These are phyloP conservation scores for Pisolithus sp. DNA, from an alignment of 768 basidiomycete genomes.

Conservation along the genomic window DNA sequence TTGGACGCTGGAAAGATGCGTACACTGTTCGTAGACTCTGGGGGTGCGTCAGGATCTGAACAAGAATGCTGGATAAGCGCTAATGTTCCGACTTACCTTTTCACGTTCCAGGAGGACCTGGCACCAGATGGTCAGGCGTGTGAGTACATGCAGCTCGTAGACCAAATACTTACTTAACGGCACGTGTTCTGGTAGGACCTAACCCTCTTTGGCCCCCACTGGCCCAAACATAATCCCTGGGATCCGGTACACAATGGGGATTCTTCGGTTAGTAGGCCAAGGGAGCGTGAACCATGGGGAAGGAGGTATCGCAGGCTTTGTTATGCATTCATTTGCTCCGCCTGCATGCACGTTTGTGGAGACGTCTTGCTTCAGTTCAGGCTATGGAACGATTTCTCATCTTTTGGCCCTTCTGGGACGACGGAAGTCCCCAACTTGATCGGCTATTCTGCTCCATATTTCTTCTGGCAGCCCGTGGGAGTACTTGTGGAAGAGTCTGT, in stretches of 20 bases:
- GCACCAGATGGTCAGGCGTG: background rate
- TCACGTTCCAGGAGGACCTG: background rate
- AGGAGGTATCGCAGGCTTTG: background rate
- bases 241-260: background rate
- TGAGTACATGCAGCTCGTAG: background rate
- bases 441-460: background rate
- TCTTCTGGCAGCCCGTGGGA: background rate
- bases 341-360: background rate
- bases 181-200: background rate
- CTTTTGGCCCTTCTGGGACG: background rate
- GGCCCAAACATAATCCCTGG: background rate
- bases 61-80: too few relatives aligned
- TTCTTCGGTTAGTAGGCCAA: background rate
- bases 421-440: background rate
- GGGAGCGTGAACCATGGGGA: background rate
- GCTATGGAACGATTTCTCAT: background rate
- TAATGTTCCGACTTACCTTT: too few relatives aligned
- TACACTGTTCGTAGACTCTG: background rate
- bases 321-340: background rate
- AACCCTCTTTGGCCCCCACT: background rate
- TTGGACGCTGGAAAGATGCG: background rate
- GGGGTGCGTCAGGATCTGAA: background rate
- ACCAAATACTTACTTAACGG: background rate
- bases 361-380: background rate
- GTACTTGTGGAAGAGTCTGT: background rate